phyloP scores from a whole-genome alignment of 371 early-diverging fungal species.

The Encephalitozoon romaleae region DNA sequence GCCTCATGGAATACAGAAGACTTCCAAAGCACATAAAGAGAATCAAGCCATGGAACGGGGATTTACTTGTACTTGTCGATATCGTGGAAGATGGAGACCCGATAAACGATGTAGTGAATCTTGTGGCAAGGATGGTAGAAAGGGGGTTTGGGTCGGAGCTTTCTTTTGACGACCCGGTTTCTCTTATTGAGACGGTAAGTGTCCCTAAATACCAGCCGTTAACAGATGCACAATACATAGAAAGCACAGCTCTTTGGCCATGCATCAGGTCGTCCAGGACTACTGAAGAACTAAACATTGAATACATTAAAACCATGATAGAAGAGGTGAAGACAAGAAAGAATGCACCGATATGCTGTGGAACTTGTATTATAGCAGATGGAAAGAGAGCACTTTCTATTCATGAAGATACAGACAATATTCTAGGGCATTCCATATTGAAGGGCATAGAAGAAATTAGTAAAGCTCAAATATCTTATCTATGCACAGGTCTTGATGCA shows the following conservation, averaged over 20 bases:
- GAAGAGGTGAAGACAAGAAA: background rate
- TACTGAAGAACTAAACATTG: background rate
- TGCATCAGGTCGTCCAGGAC: background rate
- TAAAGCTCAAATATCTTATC: slow-evolving; percentile 18
- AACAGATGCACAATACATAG: background rate
- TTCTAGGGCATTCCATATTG: slow-evolving; percentile 42
- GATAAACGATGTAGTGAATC: background rate
- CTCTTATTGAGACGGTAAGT: slow-evolving; percentile 5
- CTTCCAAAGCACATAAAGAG: background rate
- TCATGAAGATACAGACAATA: slow-evolving; percentile 8
- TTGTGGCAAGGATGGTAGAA: background rate
- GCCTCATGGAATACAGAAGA: background rate
- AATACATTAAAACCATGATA: background rate
- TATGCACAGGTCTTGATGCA: slow-evolving; percentile 49
- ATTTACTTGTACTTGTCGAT: background rate
- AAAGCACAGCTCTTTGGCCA: slow-evolving; percentile 15
- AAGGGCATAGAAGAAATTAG: slow-evolving; percentile 24
- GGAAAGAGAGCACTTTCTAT: background rate
- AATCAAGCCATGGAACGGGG: background rate
- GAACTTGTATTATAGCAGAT: slow-evolving; percentile 29
- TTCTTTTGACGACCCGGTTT: background rate
- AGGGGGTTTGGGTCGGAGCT: background rate
- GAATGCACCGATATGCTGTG: background rate
- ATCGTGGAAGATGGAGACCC: background rate
- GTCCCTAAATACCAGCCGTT: slow-evolving; percentile 10